These are phyloP conservation scores for Trametes cingulata DNA, from an alignment of 768 basidiomycete species.

Conservation along the genomic window DNA sequence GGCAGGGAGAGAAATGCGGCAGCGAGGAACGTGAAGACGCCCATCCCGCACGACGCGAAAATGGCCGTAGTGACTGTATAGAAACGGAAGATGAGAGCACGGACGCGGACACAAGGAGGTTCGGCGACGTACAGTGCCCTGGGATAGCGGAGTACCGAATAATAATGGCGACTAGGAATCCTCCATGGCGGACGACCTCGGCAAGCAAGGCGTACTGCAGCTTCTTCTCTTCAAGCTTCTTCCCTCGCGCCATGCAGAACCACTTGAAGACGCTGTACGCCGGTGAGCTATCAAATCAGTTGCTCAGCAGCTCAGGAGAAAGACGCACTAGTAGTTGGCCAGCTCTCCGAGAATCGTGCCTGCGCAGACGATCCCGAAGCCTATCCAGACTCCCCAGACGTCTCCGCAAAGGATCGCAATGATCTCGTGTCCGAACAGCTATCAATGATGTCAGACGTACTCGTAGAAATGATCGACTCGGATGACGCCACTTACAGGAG, in stretches of 20 bases:
- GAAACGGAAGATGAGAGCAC: slow-evolving; percentile 2
- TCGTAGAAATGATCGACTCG: not conserved
- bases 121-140: slow-evolving; percentile 69
- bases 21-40: slow-evolving; percentile 67
- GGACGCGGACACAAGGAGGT: too few relatives aligned
- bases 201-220: slow-evolving; percentile 48
- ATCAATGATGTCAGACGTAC: not conserved
- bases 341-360: slow-evolving; percentile 85
- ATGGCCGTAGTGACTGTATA: slow-evolving; percentile 76
- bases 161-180: slow-evolving; percentile 77
- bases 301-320: not conserved
- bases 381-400: slow-evolving; percentile 85
- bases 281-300: not conserved
- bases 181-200: slow-evolving; percentile 77
- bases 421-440: slow-evolving; percentile 92
- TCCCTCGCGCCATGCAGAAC: slow-evolving; percentile 71
- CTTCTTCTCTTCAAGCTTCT: slow-evolving; percentile 52
- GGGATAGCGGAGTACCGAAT: slow-evolving; percentile 80
- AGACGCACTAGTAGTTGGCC: slow-evolving; percentile 76
- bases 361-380: slow-evolving; percentile 82
- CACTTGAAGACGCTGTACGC: slow-evolving; percentile 77
- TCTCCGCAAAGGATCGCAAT: slow-evolving; percentile 84
- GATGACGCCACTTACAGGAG: slow-evolving; percentile 31
- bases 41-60: slow-evolving; percentile 87
- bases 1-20: slow-evolving; percentile 83